These are phyloP conservation scores for Aspergillus brasiliensis DNA, from an alignment of 2,329 filamentous ascomycete species.

Conservation along the genomic window DNA sequence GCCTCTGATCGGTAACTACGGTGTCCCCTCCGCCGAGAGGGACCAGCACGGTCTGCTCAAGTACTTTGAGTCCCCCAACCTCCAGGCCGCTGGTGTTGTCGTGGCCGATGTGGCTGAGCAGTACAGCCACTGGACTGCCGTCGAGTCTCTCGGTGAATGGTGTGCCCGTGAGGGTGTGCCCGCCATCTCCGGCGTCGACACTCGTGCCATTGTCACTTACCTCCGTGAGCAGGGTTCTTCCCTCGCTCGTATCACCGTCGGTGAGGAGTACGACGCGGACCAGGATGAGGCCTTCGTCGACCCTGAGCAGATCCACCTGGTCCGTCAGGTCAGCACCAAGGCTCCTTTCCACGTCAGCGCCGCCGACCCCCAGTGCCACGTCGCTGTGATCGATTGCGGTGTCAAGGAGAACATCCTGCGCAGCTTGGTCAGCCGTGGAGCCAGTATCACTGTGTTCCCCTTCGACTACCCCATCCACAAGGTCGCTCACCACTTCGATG, in stretches of 20 bases:
- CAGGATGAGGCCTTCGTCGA: constrained; percentile 96
- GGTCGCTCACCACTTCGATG: constrained; percentile 95
- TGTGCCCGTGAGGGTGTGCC: constrained; percentile 95
- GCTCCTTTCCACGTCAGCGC: constrained; percentile 94
- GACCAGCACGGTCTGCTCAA: constrained; percentile 90
- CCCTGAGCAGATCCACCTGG: constrained; percentile 93
- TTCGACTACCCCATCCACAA: constrained; percentile 98
- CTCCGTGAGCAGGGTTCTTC: constrained; percentile 96
- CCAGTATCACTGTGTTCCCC: constrained; percentile 91
- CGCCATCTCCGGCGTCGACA: constrained; percentile 95
- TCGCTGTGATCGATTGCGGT: constrained; percentile 95
- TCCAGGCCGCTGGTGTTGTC: constrained; percentile 93
- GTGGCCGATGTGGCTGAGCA: constrained; percentile 90
- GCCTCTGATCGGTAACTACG: constrained; percentile 97
- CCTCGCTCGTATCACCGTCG: constrained; percentile 88
- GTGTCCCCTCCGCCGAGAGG: constrained; percentile 81
- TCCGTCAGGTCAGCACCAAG: constrained; percentile 96
- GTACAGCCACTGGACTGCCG: constrained; percentile 98
- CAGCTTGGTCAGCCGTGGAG: constrained; percentile 86
- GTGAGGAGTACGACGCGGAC: constrained; percentile 97
- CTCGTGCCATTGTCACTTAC: constrained; percentile 91
- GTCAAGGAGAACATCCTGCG: constrained; percentile 99
- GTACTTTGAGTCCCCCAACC: constrained; percentile 97
- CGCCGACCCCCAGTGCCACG: constrained; percentile 78
- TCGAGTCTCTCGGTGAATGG: constrained; percentile 91